Percentiles rank a stretch among this genome's conserved stretches.
phyloP scores from a whole-genome alignment of 2,329 filamentous ascomycete genomes.

The Phyllosticta citribraziliensis region DNA sequence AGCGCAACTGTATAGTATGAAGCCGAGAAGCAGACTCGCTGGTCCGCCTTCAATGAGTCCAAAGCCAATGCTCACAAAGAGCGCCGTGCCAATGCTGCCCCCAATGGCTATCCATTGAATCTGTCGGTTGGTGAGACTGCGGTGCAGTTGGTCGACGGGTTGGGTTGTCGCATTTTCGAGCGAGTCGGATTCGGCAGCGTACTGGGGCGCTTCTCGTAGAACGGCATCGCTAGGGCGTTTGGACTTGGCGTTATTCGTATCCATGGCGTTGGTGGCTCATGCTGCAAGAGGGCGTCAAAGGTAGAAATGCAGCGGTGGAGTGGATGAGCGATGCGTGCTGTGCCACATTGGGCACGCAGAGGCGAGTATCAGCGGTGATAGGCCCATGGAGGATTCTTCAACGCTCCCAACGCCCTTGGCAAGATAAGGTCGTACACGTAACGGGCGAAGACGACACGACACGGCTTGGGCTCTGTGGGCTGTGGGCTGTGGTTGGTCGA shows the following conservation, averaged over 20 bases:
- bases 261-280: background rate
- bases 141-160: constrained; percentile 28
- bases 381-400: background rate
- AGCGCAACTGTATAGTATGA: constrained; percentile 40
- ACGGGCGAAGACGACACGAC: too few species aligned
- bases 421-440: background rate
- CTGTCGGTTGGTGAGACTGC: constrained; percentile 30
- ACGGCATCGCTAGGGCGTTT: background rate
- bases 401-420: background rate
- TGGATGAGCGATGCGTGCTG: background rate
- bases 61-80: constrained; percentile 53
- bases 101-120: constrained; percentile 33
- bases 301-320: background rate
- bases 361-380: background rate
- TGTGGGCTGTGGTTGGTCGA: background rate
- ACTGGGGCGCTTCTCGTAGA: background rate
- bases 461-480: too few species aligned
- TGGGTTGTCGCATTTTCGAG: constrained; percentile 12
- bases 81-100: constrained; percentile 33
- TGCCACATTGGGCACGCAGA: background rate
- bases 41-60: constrained; percentile 44
- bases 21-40: constrained; percentile 49
- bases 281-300: background rate
- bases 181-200: background rate
- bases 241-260: background rate